A percentile compares a stretch with the other conserved stretches of the same genome.
Conservation (phyloP, 768 basidiomycete genomes). For the Sutorius australiensis region DNA sequence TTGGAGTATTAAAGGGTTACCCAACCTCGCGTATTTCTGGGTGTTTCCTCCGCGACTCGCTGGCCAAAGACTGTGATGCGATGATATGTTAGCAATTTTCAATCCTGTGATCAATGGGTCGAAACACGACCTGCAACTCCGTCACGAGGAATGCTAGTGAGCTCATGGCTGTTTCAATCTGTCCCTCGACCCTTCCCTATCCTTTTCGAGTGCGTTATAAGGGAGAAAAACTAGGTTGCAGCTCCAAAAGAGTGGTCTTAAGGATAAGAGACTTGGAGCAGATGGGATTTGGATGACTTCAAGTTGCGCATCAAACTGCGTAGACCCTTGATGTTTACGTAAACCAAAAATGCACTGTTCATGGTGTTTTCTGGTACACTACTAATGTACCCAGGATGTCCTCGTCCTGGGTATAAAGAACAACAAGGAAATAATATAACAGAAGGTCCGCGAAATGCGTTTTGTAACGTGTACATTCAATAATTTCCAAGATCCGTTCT, state of each 20-base stretch:
- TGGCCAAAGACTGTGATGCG: slow-evolving; percentile 70
- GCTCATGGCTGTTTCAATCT: slow-evolving; percentile 42
- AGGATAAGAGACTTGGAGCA: not conserved
- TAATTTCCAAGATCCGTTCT: too few species aligned
- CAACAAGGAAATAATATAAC: not conserved
- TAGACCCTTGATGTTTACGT: slow-evolving; percentile 3
- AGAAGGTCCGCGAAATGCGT: not conserved
- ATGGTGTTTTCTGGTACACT: not conserved
- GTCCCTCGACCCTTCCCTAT: not conserved
- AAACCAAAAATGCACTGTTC: not conserved
- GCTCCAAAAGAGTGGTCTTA: not conserved
- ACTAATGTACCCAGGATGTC: not conserved
- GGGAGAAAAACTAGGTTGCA: not conserved
- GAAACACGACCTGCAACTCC: slow-evolving; percentile 57
- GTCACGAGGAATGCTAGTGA: slow-evolving; percentile 69
- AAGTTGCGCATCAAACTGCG: not conserved
- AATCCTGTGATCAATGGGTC: not conserved
- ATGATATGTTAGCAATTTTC: slow-evolving; percentile 5
- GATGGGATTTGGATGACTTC: not conserved
- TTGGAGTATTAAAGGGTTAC: not conserved
- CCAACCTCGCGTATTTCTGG: slow-evolving; percentile 90
- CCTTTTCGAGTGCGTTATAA: not conserved
- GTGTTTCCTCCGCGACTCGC: slow-evolving; percentile 84
- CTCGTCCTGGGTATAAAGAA: not conserved
- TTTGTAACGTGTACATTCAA: not conserved